A percentile compares a stretch with the other conserved stretches of the same genome.
These are phyloP conservation scores for Neonothopanus nambi DNA, from an alignment of 1,284 basidiomycete species.

Conservation along the genomic window DNA sequence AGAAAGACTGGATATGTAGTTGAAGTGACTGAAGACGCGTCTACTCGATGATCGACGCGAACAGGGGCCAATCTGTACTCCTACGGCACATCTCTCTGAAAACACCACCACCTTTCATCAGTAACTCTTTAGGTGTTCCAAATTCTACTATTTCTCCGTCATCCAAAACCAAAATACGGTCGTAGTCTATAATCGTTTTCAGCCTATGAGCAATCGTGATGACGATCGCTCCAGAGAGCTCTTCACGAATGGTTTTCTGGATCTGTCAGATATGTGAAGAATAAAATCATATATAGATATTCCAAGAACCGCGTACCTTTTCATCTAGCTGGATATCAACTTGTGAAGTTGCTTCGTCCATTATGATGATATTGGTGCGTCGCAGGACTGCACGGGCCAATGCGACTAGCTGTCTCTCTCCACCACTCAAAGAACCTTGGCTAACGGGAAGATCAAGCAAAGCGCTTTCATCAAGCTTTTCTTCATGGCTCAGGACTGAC, in stretches of 20 bases:
- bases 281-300: conserved; percentile 6
- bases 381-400: conserved; percentile 74
- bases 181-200: conserved; percentile 78
- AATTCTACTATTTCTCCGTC: conserved; percentile 69
- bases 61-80: conserved; percentile 57
- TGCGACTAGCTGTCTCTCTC: conserved; percentile 82
- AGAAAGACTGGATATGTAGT: too few species aligned
- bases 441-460: conserved; percentile 67
- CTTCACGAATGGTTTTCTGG: conserved; percentile 77
- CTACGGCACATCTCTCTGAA: conserved; percentile 74
- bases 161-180: conserved; percentile 78
- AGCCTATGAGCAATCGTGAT: conserved; percentile 83
- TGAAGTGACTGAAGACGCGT: background rate
- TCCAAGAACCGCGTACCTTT: conserved; percentile 37
- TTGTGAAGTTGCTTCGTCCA: conserved; percentile 84
- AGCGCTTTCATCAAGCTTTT: conserved; percentile 32
- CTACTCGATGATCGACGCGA: conserved; percentile 25
- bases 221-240: conserved; percentile 71
- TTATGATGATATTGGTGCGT: conserved; percentile 76
- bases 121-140: conserved; percentile 66
- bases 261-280: conserved; percentile 48
- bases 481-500: conserved; percentile 39
- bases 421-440: conserved; percentile 72
- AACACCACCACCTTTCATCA: conserved; percentile 54
- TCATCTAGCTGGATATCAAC: conserved; percentile 76